These are phyloP conservation scores for Rhizopus sp. DNA, from an alignment of 371 early-diverging fungal species.

Conservation along the genomic window DNA sequence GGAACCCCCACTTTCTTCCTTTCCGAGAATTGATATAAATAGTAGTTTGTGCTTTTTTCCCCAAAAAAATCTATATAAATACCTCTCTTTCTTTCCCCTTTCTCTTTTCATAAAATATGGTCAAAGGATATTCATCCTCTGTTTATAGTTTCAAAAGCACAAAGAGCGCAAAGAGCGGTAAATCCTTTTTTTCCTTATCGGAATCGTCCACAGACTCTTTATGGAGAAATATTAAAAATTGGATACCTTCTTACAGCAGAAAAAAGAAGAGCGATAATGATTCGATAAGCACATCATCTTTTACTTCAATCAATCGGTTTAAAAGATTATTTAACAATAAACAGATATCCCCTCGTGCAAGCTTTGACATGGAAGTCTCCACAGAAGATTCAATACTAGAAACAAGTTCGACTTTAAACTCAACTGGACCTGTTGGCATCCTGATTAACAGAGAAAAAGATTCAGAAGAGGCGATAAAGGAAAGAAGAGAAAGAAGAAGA, in stretches of 20 bases:
- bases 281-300: constrained; percentile 29
- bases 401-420: neutral
- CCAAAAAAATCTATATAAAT: neutral
- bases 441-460: constrained; percentile 30
- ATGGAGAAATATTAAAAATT: constrained; percentile 33
- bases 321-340: constrained; percentile 12
- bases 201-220: constrained; percentile 13
- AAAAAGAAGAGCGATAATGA: constrained; percentile 23
- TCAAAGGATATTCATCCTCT: constrained; percentile 40
- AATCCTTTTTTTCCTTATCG: constrained; percentile 38
- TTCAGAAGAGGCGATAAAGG: constrained; percentile 28
- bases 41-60: constrained; percentile 12
- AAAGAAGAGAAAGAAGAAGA: constrained; percentile 24
- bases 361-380: neutral
- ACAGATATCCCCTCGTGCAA: neutral
- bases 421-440: constrained; percentile 21
- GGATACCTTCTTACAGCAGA: constrained; percentile 13
- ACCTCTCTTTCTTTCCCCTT: constrained; percentile 16
- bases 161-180: constrained; percentile 43
- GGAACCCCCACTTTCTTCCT: neutral
- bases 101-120: constrained; percentile 28
- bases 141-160: constrained; percentile 48
- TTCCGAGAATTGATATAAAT: constrained; percentile 9
- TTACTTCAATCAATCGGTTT: constrained; percentile 14
- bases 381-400: neutral